Percentiles rank a stretch among this genome's conserved stretches.
Conservation (phyloP, 1,284 basidiomycete species). For the Bjerkandera adusta region DNA sequence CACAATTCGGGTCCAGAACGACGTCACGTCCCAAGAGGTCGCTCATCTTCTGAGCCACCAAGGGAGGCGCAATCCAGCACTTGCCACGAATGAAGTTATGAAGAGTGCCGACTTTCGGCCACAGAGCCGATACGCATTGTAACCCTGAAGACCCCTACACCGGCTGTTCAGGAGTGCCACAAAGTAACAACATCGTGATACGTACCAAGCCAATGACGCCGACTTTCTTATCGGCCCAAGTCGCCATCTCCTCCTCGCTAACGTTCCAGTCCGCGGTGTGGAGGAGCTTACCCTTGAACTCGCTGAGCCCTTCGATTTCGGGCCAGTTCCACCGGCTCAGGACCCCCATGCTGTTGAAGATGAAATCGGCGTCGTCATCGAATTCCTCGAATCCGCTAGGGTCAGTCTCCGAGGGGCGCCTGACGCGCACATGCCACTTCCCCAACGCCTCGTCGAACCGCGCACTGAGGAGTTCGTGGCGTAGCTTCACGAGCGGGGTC, state of each 20-base stretch:
- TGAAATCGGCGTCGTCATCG: slow-evolving; percentile 18
- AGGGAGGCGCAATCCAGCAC: slow-evolving; percentile 57
- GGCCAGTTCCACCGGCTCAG: slow-evolving; percentile 19
- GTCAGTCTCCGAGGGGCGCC: slow-evolving; percentile 10
- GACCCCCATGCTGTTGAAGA: slow-evolving; percentile 13
- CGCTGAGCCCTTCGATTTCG: slow-evolving; percentile 15
- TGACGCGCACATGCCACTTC: slow-evolving; percentile 52
- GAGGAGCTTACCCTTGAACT: slow-evolving; percentile 14
- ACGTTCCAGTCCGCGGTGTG: slow-evolving; percentile 53
- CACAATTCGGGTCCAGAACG: slow-evolving; percentile 41
- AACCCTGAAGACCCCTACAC: slow-evolving; percentile 59
- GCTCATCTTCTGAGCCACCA: slow-evolving; percentile 39
- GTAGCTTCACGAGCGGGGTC: slow-evolving; percentile 45
- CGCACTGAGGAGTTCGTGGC: slow-evolving; percentile 48
- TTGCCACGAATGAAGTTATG: slow-evolving; percentile 59
- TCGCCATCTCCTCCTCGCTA: slow-evolving; percentile 42
- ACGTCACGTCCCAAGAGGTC: slow-evolving; percentile 36
- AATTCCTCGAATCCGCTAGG: slow-evolving; percentile 13
- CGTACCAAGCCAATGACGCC: slow-evolving; percentile 60
- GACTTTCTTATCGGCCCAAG: slow-evolving; percentile 54
- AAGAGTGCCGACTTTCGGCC: slow-evolving; percentile 48
- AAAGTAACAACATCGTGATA: slow-evolving; percentile 1
- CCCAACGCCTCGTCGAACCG: slow-evolving; percentile 43
- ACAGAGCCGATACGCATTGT: slow-evolving; percentile 59
- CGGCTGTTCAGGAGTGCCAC: not conserved